These are phyloP conservation scores for Wickerhamomyces kurtzmanii DNA, from an alignment of 805 yeast genomes.

Conservation along the genomic window DNA sequence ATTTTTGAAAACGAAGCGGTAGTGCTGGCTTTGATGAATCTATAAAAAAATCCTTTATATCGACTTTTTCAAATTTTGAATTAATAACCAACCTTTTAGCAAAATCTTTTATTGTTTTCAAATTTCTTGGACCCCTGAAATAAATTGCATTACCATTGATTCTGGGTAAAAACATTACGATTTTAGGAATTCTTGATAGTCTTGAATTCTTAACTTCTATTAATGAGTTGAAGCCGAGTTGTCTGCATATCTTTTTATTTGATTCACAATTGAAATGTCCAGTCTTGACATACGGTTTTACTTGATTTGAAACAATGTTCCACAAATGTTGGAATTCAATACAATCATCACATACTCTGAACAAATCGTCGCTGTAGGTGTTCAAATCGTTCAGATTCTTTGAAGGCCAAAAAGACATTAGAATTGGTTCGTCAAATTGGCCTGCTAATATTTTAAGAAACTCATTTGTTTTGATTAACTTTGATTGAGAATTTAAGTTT, in stretches of 20 bases:
- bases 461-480: slow-evolving; percentile 26
- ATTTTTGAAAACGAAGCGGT: slow-evolving; percentile 6
- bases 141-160: slow-evolving; percentile 36
- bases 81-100: slow-evolving; percentile 37
- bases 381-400: slow-evolving; percentile 20
- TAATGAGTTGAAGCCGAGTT: slow-evolving; percentile 34
- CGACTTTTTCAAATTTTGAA: slow-evolving; percentile 25
- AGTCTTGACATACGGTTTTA: slow-evolving; percentile 26
- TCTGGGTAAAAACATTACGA: slow-evolving; percentile 45
- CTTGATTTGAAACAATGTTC: slow-evolving; percentile 44
- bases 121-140: slow-evolving; percentile 15
- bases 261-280: slow-evolving; percentile 55
- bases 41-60: slow-evolving; percentile 9
- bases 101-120: slow-evolving; percentile 21
- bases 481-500: slow-evolving; percentile 31
- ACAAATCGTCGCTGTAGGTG: slow-evolving; percentile 25
- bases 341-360: slow-evolving; percentile 37
- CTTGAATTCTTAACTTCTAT: slow-evolving; percentile 8
- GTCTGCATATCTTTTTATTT: slow-evolving; percentile 39
- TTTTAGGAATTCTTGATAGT: slow-evolving; percentile 24
- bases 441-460: slow-evolving; percentile 44
- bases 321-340: slow-evolving; percentile 42
- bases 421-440: slow-evolving; percentile 32
- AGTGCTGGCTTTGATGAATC: too few species aligned
- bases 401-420: slow-evolving; percentile 63